Evolutionary conservation across 176 grass and related monocot genomes (phyloP).

Genomic region (Themeda triandra): DNA sequence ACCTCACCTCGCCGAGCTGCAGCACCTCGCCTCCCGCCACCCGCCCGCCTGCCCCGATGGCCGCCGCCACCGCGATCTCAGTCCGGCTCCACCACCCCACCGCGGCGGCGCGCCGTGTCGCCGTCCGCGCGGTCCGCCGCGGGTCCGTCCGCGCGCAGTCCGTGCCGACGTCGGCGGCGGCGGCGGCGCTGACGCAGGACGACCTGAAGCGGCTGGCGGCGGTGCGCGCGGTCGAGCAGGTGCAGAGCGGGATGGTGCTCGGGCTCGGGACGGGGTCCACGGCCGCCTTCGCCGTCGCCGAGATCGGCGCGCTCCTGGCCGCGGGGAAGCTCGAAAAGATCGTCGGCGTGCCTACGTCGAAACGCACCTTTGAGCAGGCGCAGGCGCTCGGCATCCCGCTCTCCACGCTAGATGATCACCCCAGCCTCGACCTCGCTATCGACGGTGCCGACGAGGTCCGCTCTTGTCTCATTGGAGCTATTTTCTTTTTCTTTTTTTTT

Average conservation of each 20-base stretch:
- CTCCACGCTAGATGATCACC: conserved; percentile 92
- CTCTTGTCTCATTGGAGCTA: background rate
- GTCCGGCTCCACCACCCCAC: conserved; percentile 36
- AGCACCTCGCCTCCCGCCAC: background rate
- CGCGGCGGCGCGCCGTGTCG: conserved; percentile 16
- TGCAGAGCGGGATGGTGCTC: conserved; percentile 90
- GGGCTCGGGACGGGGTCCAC: conserved; percentile 96
- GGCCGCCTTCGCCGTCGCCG: conserved; percentile 86
- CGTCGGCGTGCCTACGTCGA: conserved; percentile 92
- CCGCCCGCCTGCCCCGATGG: background rate
- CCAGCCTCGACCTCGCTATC: conserved; percentile 82
- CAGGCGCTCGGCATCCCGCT: conserved; percentile 84
- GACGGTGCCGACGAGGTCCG: conserved; percentile 94
- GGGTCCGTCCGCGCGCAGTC: conserved; percentile 51
- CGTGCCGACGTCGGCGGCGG: conserved; percentile 44
- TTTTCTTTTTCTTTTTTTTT: background rate
- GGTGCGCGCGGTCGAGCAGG: conserved; percentile 86
- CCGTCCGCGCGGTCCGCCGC: background rate
- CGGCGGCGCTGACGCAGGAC: conserved; percentile 70
- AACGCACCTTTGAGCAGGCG: conserved; percentile 94
- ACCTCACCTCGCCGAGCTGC: conserved; percentile 14
- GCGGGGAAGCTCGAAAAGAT: conserved; percentile 71
- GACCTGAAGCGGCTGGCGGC: conserved; percentile 93
- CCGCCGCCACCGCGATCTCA: conserved; percentile 29
- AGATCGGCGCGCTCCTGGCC: conserved; percentile 77